Base-by-base conservation (phyloP, 345 rosid genomes). In the Euphorbia lathyris region DNA sequence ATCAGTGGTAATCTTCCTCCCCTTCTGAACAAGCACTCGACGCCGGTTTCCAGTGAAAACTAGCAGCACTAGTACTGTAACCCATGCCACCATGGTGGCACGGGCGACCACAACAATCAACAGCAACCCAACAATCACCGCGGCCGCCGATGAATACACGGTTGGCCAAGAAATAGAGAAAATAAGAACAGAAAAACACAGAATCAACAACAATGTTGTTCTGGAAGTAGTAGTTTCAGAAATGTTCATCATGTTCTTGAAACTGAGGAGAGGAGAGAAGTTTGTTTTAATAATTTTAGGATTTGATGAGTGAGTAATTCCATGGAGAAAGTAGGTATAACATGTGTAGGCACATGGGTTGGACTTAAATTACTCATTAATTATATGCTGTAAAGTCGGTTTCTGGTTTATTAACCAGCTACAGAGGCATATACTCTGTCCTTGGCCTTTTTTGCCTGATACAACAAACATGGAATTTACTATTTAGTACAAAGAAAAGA, bases 61-160 rank as follows among this genome's bases (percentile, higher is more conserved):
- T 0, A 86, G 82, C 68, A 84, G 77, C 66, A 84, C 86, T 14
- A 81, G 69, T 36, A 82, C 77, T 5, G 86, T 79, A 72, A 86
- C 82, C 90, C 88, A 84, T 2, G 83, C 73, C 76, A 86, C 51
- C 74, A 86, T 27, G 32, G 82, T 77, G 73, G 83, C 86, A n/a
- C 90, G 83, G 12, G 81, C 87, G 9, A 83, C 88, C 0, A 80
- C 53, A 13, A 82, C 81, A 30, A 82, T 63, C 72, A 73, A 29
- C n/a, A 85, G 27, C 51, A 74, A 38, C 63, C 78, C 87, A 7
- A 67, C 77, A 7, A 69, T 72, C 0, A 74, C 69, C 0, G 72
- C 67, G 55, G 78, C 27, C 9, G 68, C 12, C 9, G 77, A 62
- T 0, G 76, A 34, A 75, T n/a, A n/a, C n/a, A n/a, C 76, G 74